These are phyloP conservation scores for Neurospora tetraspora DNA, from an alignment of 495 filamentous ascomycete species.

Conservation along the genomic window DNA sequence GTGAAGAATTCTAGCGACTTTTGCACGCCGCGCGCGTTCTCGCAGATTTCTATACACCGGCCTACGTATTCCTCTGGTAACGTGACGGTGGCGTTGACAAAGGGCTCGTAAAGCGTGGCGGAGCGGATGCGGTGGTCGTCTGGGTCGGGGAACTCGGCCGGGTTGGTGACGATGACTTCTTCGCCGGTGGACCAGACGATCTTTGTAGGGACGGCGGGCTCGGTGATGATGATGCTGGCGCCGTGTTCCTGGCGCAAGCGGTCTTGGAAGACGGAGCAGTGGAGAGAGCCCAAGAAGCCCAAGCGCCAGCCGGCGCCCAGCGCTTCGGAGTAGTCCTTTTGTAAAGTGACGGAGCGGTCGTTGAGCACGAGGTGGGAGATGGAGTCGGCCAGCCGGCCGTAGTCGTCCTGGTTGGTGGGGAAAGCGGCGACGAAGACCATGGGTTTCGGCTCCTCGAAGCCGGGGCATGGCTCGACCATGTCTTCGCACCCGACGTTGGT, in stretches of 20 bases:
- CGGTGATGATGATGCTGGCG: slow-evolving; percentile 91
- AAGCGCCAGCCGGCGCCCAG: slow-evolving; percentile 89
- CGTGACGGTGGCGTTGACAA: slow-evolving; percentile 76
- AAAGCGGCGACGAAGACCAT: slow-evolving; percentile 99
- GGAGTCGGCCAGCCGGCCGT: slow-evolving; percentile 81
- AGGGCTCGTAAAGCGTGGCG: slow-evolving; percentile 68
- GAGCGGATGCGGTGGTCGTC: slow-evolving; percentile 46
- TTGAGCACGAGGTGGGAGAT: slow-evolving; percentile 91
- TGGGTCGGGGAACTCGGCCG: slow-evolving; percentile 72
- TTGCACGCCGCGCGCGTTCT: slow-evolving; percentile 78
- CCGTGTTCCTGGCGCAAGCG: slow-evolving; percentile 92
- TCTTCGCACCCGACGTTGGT: slow-evolving; percentile 75
- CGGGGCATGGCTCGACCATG: slow-evolving; percentile 68
- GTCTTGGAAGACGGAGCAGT: slow-evolving; percentile 97
- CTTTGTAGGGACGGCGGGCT: slow-evolving; percentile 87
- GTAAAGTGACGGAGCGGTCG: slow-evolving; percentile 85
- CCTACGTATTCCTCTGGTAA: slow-evolving; percentile 90
- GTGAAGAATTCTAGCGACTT: slow-evolving; percentile 83
- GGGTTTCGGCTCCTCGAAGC: slow-evolving; percentile 94
- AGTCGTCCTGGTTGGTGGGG: slow-evolving; percentile 80
- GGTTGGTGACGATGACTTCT: slow-evolving; percentile 67
- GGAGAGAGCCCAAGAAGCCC: slow-evolving; percentile 90
- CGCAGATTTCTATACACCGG: slow-evolving; percentile 90
- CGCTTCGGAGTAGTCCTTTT: slow-evolving; percentile 89
- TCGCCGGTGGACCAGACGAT: slow-evolving; percentile 64